These are phyloP conservation scores for Daedalea quercina DNA, from an alignment of 768 basidiomycete species.

Conservation along the genomic window DNA sequence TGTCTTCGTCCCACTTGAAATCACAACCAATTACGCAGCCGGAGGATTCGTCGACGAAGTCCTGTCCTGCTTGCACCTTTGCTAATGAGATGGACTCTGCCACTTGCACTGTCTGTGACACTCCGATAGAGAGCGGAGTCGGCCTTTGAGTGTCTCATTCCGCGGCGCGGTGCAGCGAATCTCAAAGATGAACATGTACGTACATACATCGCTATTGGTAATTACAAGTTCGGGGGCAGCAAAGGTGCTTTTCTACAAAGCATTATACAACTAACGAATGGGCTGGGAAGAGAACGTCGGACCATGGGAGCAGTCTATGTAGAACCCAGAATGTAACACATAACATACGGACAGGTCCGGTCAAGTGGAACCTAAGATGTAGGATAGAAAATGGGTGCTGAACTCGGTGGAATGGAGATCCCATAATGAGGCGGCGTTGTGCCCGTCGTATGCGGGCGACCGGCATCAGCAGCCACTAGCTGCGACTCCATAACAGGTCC, in stretches of 20 bases:
- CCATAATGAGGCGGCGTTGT: slow-evolving; percentile 11
- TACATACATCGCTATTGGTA: neutral
- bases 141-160: neutral
- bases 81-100: slow-evolving; percentile 37
- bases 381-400: slow-evolving; percentile 11
- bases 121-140: neutral
- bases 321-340: slow-evolving; percentile 3
- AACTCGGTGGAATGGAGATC: neutral
- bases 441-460: slow-evolving; percentile 31
- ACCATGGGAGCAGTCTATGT: neutral
- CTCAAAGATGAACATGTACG: too few species aligned
- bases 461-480: slow-evolving; percentile 20
- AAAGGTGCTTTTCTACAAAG: slow-evolving; percentile 1
- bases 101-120: slow-evolving; percentile 25
- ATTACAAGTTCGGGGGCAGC: slow-evolving; percentile 5
- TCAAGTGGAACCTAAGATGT: neutral
- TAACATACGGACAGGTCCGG: slow-evolving; percentile 1
- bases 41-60: slow-evolving; percentile 25
- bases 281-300: neutral
- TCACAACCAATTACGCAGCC: slow-evolving; percentile 16
- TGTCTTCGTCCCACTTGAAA: slow-evolving; percentile 17
- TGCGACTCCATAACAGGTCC: neutral
- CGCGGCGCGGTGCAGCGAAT: too few species aligned
- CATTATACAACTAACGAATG: neutral
- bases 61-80: slow-evolving; percentile 56